Evolutionary conservation across 805 yeast genomes (phyloP), one percentile per base, ranked within the genome.

Genomic region (Metschnikowia borealis): DNA sequence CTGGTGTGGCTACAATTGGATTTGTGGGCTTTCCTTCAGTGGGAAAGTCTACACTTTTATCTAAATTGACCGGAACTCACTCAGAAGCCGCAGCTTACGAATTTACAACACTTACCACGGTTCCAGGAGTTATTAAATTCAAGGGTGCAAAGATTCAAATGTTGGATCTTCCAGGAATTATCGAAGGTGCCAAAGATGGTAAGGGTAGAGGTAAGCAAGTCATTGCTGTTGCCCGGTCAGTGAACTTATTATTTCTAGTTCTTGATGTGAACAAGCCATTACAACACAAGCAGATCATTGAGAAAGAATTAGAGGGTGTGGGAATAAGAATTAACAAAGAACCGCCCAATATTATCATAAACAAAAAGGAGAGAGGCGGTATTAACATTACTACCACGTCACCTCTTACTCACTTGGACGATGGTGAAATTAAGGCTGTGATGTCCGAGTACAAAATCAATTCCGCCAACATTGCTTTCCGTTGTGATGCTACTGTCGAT

Each of bases 1-100:
- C 97, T 0, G 99, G 99, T 71, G 97, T 89, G 13, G 97, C 97
- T 3, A 83, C 96, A 7, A 95, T 94, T 47, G 99, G 99, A 8
- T 94, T 91, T 66, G 96, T 94, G 40, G 99, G 99, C 3, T 94
- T 94, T 66, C 99, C 99, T 1, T 91, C 98, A 0, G 99, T 94
- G 2, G 94, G 94, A 32, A 87, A 87, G 62, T 83, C 89, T 7
- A 94, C 99, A 1, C 71, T 94, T 52, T 78, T 94, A 58, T 83
- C 89, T 29, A 87, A 89, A 67, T 73, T 94, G 45, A 94, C 99
- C 0, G 98, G 99, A 55, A 91, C 97, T 2, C 96, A 89, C 65
- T 87, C 96, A 1, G 99, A 92, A 69, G 97, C 86, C n/a, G 97
- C 98, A 10, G 98, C 89, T 5, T 92, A 92, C 65, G 99, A 94